phyloP scores from a whole-genome alignment of 768 basidiomycete genomes.

The Naganishia vishniacii region DNA sequence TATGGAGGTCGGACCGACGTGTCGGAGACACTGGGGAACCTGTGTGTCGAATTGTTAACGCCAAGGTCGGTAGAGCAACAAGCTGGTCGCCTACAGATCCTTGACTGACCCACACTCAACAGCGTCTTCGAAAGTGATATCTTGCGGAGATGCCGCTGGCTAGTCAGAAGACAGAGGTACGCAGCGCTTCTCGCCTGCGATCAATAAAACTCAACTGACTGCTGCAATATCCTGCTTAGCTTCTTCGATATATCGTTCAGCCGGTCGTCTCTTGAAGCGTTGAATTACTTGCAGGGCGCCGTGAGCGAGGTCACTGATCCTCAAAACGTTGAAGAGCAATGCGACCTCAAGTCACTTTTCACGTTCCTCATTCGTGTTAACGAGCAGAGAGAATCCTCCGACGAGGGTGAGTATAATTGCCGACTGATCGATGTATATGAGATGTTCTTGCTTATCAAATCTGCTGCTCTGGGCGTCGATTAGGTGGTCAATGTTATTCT shows the following conservation, averaged over 20 bases:
- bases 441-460: neutral
- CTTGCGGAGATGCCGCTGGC: neutral
- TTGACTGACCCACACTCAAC: neutral
- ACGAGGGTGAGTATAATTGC: neutral
- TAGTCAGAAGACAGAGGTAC: conserved; percentile 8
- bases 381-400: neutral
- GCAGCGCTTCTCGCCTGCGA: neutral
- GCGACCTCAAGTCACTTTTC: conserved; percentile 7
- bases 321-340: neutral
- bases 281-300: conserved; percentile 2
- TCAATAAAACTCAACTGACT: neutral
- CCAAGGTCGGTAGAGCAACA: neutral
- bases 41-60: neutral
- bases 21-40: neutral
- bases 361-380: neutral
- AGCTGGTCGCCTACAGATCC: neutral
- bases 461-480: neutral
- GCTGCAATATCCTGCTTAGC: neutral
- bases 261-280: neutral
- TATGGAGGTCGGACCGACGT: conserved; percentile 10
- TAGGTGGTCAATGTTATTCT: neutral
- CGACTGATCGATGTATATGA: neutral
- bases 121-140: neutral
- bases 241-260: conserved; percentile 8
- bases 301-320: neutral